Conservation (phyloP, 2,329 filamentous ascomycete species). For the Alternaria consortialis region DNA sequence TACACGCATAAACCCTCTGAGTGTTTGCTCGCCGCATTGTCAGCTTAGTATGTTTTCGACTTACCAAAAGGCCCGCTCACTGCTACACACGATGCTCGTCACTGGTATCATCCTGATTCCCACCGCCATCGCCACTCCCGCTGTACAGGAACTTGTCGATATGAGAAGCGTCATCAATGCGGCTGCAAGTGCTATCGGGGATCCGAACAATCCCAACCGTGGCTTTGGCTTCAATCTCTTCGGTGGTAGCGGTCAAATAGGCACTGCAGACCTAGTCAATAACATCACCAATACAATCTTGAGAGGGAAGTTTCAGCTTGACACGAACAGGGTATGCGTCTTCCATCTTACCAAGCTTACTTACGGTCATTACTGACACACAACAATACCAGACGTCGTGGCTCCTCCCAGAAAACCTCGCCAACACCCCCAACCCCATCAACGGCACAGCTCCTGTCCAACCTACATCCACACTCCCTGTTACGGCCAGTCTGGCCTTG, state of each 20-base stretch:
- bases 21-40: conserved; percentile 10
- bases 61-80: background rate
- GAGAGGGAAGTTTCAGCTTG: conserved; percentile 41
- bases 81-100: conserved; percentile 36
- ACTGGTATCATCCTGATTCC: conserved; percentile 40
- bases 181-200: conserved; percentile 40
- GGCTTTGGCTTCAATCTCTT: conserved; percentile 37
- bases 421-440: conserved; percentile 10
- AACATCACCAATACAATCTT: conserved; percentile 46
- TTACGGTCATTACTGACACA: conserved; percentile 4
- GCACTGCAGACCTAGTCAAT: conserved; percentile 44
- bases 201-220: conserved; percentile 37
- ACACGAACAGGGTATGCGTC: conserved; percentile 39
- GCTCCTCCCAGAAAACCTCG: conserved; percentile 20
- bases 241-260: conserved; percentile 26
- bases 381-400: conserved; percentile 23
- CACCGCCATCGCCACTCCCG: conserved; percentile 31
- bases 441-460: conserved; percentile 16
- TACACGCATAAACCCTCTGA: conserved; percentile 1
- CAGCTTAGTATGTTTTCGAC: conserved; percentile 20
- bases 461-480: conserved; percentile 26
- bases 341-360: background rate
- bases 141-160: conserved; percentile 42
- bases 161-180: conserved; percentile 39
- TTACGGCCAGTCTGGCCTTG: conserved; percentile 24